Percentiles rank a stretch among this genome's conserved stretches.
Evolutionary conservation across 2,329 filamentous ascomycete species (phyloP).

Genomic region (Sporothrix pallida): DNA sequence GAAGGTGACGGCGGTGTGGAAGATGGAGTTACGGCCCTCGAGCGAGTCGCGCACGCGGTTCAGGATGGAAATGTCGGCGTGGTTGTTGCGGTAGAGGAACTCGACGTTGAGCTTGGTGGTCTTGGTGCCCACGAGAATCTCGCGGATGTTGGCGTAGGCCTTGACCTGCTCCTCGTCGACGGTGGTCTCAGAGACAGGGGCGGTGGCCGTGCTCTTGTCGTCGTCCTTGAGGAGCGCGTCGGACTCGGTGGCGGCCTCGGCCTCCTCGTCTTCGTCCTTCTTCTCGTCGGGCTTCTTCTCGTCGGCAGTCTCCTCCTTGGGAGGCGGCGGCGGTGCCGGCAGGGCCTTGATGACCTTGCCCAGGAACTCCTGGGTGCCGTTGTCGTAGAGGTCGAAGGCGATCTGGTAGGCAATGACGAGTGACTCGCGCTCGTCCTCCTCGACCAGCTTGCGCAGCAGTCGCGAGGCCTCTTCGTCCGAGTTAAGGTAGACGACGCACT

Average conservation of each 20-base stretch:
- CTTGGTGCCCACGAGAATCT: conserved; percentile 83
- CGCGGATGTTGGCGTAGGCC: conserved; percentile 67
- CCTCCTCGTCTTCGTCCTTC: conserved; percentile 38
- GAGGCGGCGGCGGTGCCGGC: conserved; percentile 56
- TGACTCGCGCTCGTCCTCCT: conserved; percentile 77
- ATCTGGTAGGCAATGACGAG: conserved; percentile 94
- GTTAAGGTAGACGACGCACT: conserved; percentile 95
- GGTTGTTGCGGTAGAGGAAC: conserved; percentile 88
- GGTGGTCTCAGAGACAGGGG: conserved; percentile 45
- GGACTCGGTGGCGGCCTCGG: conserved; percentile 50
- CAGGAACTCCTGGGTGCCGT: conserved; percentile 96
- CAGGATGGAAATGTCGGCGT: conserved; percentile 86
- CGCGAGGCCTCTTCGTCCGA: conserved; percentile 88
- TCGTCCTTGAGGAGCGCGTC: conserved; percentile 55
- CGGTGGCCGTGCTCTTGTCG: conserved; percentile 51
- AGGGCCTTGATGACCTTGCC: conserved; percentile 85
- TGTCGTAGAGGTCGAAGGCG: conserved; percentile 97
- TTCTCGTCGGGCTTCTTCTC: conserved; percentile 51
- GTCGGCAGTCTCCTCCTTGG: conserved; percentile 11
- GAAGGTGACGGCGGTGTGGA: conserved; percentile 96
- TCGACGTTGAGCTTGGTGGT: conserved; percentile 95
- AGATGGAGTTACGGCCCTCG: conserved; percentile 95
- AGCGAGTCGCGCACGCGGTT: conserved; percentile 97
- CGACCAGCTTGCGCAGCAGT: conserved; percentile 81
- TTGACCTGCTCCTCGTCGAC: conserved; percentile 60